Evolutionary conservation across 768 basidiomycete species (phyloP), one percentile per base, ranked within the genome.

Genomic region (Butyriboletus loyo): DNA sequence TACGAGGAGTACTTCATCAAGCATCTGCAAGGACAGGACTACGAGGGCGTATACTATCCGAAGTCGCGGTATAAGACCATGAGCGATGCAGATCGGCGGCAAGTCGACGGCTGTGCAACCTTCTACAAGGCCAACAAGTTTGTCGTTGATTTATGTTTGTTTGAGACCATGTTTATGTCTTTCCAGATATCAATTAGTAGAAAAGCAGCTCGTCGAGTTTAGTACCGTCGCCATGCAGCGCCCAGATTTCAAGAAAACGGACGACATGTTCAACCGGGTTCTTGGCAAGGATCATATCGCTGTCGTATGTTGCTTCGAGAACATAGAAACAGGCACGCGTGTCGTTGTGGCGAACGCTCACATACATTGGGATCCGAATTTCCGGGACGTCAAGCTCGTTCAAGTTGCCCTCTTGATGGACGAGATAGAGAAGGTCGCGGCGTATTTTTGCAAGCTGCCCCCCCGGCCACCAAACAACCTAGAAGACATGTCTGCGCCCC

Each of bases 191-290:
- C 82, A 87, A 56, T 83, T 99, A 22, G 87, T 99, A 37, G 95
- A 98, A 75, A 90, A 89, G 60, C 87, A 94, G 48, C 82, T 94
- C 36, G 80, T 98, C 65, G 97, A 98, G 69, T 99, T 95, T 75
- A 90, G 87, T 66, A 81, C 89, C 32, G 80, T 94, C 56, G 96
- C 95, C 19, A 88, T 98, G 82, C 89, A 92, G 62, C 84, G 93
- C 25, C 83, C 87, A 45, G 93, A 95, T 68, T 92, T 94, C 75
- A 92, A 93, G 78, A 93, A 94, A 74, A 96, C 93, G 17, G 94
- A 98, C 64, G 96, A 98, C 75, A 95, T 98, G 94, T 98, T 98
- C 81, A 98, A 98, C 66, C 92, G 97, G 30, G 93, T 98, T 49
- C 81, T 98, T 60, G 88, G 89, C 56, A 91, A 92, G 68, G 96